Evolutionary conservation across 768 basidiomycete genomes (phyloP).

Genomic region (Tylopilus plumbeoviolaceoides): DNA sequence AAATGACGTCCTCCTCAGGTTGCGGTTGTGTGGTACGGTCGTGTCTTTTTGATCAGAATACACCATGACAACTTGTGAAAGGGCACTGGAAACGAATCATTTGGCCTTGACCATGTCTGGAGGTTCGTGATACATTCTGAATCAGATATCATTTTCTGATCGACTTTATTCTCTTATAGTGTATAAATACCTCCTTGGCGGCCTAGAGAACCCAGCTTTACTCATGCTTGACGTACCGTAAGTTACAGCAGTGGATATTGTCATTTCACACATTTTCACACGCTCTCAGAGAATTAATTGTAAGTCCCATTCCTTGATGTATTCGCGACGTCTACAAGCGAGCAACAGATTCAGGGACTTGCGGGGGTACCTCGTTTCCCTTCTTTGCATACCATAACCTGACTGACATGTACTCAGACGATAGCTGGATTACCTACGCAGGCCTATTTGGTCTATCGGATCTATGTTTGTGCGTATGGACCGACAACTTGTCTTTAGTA

Average conservation of each 20-base stretch:
- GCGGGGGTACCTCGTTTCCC: background rate
- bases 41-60: too few relatives aligned
- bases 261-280: background rate
- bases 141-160: background rate
- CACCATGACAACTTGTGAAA: background rate
- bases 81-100: background rate
- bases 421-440: background rate
- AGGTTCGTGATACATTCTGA: background rate
- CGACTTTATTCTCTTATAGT: background rate
- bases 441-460: conserved; percentile 5
- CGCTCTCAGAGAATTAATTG: conserved; percentile 5
- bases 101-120: background rate
- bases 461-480: conserved; percentile 2
- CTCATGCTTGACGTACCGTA: background rate
- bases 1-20: background rate
- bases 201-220: background rate
- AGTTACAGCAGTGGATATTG: background rate
- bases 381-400: too few relatives aligned
- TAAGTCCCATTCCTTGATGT: background rate
- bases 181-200: conserved; percentile 3
- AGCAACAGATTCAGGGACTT: conserved; percentile 3
- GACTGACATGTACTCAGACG: background rate
- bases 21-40: conserved; percentile 1
- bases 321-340: background rate
- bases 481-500: background rate